A percentile compares a stretch with the other conserved stretches of the same genome.
phyloP scores from a whole-genome alignment of 176 grass and related monocot species.

The Dactylis glomerata region DNA sequence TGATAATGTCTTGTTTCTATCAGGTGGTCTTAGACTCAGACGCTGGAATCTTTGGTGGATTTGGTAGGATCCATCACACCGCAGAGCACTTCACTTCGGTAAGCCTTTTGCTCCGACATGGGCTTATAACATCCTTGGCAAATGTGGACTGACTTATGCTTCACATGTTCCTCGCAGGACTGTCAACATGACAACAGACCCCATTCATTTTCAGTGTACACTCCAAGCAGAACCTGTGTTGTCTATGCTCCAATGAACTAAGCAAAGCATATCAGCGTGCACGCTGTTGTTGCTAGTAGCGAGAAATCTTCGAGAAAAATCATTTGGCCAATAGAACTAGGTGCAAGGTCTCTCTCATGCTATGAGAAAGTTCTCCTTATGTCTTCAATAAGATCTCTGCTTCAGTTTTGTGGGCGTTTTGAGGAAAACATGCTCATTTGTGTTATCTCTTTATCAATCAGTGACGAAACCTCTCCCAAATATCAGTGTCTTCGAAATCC shows the following conservation, averaged over 20 bases:
- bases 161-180: conserved; percentile 43
- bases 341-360: neutral
- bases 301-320: neutral
- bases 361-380: neutral
- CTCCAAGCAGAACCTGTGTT: conserved; percentile 78
- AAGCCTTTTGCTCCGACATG: conserved; percentile 29
- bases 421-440: conserved; percentile 1
- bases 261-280: neutral
- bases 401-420: neutral
- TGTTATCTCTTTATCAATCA: neutral
- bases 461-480: neutral
- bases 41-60: conserved; percentile 85
- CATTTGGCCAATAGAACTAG: neutral
- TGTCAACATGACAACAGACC: conserved; percentile 75
- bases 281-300: neutral
- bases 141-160: conserved; percentile 11
- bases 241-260: conserved; percentile 77
- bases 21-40: conserved; percentile 92
- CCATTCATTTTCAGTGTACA: conserved; percentile 71
- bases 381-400: conserved; percentile 20
- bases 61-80: conserved; percentile 68
- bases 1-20: conserved; percentile 22
- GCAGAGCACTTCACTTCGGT: conserved; percentile 77
- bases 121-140: neutral
- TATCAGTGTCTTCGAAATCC: neutral